A percentile compares a stretch with the other conserved stretches of the same genome.
These are phyloP conservation scores for Fusarium hostae DNA, from an alignment of 2,329 filamentous ascomycete genomes.

Conservation along the genomic window DNA sequence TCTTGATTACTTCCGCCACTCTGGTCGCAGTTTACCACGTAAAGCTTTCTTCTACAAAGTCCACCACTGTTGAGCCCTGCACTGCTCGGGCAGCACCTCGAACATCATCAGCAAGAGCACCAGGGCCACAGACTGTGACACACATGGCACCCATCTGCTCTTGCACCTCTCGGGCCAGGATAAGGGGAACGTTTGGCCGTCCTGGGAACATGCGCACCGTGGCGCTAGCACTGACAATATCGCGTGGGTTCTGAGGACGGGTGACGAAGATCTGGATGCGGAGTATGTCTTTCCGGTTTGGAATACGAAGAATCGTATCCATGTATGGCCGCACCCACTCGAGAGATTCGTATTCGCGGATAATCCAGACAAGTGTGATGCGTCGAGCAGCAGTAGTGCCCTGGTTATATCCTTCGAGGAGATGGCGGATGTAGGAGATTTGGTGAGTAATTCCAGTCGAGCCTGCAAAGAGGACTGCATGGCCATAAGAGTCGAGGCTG, in stretches of 20 bases:
- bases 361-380: slow-evolving; percentile 89
- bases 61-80: slow-evolving; percentile 72
- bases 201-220: slow-evolving; percentile 94
- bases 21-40: slow-evolving; percentile 61
- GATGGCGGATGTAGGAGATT: slow-evolving; percentile 84
- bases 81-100: slow-evolving; percentile 72
- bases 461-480: slow-evolving; percentile 88
- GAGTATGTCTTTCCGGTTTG: slow-evolving; percentile 82
- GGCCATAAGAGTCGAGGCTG: slow-evolving; percentile 90
- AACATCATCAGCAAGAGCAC: slow-evolving; percentile 80
- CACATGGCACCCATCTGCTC: slow-evolving; percentile 89
- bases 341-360: slow-evolving; percentile 87
- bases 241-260: slow-evolving; percentile 82
- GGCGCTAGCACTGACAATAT: slow-evolving; percentile 78
- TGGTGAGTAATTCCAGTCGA: slow-evolving; percentile 97
- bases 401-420: slow-evolving; percentile 75
- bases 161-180: slow-evolving; percentile 85
- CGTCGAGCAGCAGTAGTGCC: slow-evolving; percentile 83
- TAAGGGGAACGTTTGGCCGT: slow-evolving; percentile 80
- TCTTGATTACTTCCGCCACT: slow-evolving; percentile 14
- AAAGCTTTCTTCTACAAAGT: slow-evolving; percentile 83
- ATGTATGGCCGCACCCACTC: slow-evolving; percentile 95
- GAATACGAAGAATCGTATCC: slow-evolving; percentile 79
- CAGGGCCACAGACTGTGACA: slow-evolving; percentile 83
- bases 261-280: slow-evolving; percentile 92